Evolutionary conservation across 2,329 filamentous ascomycete species (phyloP).

Genomic region (Xylariaceae sp.): DNA sequence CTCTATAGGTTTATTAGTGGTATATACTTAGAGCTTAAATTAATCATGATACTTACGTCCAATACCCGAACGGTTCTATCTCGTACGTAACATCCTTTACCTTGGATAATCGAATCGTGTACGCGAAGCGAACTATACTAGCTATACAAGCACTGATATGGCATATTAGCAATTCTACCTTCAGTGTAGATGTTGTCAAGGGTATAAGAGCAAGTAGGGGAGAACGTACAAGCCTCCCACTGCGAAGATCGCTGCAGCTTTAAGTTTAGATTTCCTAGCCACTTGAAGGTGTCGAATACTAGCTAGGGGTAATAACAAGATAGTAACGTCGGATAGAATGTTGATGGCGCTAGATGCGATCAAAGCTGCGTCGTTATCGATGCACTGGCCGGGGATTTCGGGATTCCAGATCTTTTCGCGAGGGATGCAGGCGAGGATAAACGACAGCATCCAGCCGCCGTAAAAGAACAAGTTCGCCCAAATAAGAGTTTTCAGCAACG

Average conservation of each 20-base stretch:
- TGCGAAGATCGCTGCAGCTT: not conserved
- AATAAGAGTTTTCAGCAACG: not conserved
- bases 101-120: no score
- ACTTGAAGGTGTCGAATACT: not conserved
- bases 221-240: constrained; percentile 5
- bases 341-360: constrained; percentile 10
- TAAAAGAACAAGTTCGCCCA: constrained; percentile 21
- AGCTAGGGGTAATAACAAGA: not conserved
- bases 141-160: no score
- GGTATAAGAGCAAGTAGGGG: no score
- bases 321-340: constrained; percentile 18
- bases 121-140: no score
- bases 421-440: constrained; percentile 25
- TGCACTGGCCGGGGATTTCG: constrained; percentile 1
- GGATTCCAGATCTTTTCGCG: constrained; percentile 26
- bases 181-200: no score
- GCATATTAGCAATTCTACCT: no score
- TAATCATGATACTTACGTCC: no score
- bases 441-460: not conserved
- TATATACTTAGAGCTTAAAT: no score
- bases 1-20: no score
- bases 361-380: not conserved
- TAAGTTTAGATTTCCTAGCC: not conserved
- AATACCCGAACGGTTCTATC: no score
- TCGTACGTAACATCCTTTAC: no score